Evolutionary conservation across 1,139 yeast species (phyloP).

Genomic region (Saccharomyces hybrid): DNA sequence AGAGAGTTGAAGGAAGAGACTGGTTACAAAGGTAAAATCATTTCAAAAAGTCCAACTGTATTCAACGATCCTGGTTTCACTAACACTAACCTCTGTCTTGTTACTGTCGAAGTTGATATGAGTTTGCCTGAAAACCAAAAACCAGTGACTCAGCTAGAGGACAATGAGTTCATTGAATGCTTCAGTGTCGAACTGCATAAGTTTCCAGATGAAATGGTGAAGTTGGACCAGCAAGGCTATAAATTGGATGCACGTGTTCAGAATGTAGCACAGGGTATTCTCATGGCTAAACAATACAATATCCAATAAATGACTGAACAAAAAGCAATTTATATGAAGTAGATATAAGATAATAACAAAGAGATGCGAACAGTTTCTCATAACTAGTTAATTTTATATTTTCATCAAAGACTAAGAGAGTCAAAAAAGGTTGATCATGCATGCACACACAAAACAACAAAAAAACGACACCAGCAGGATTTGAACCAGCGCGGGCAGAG

Average conservation of each 20-base stretch:
- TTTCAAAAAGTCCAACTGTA: constrained; percentile 47
- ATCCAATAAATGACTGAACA: constrained; percentile 4
- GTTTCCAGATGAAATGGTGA: constrained; percentile 48
- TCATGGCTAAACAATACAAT: constrained; percentile 40
- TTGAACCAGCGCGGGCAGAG: too few relatives aligned
- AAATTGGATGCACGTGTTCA: constrained; percentile 80
- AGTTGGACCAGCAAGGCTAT: constrained; percentile 56
- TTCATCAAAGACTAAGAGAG: too few relatives aligned
- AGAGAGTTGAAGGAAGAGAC: constrained; percentile 90
- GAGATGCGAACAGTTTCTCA: background rate
- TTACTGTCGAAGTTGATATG: constrained; percentile 72
- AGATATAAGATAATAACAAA: too few relatives aligned
- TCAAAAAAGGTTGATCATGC: too few relatives aligned
- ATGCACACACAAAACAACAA: too few relatives aligned
- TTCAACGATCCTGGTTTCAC: constrained; percentile 93
- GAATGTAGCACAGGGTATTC: constrained; percentile 73
- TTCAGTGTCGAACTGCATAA: constrained; percentile 57
- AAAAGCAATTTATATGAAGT: too few relatives aligned
- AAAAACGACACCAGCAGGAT: too few relatives aligned
- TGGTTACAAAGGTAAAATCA: constrained; percentile 60
- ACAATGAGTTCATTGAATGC: constrained; percentile 81
- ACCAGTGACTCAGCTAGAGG: constrained; percentile 74
- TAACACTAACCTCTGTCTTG: constrained; percentile 78
- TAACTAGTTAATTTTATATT: too few relatives aligned
- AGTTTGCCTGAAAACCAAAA: constrained; percentile 52